A percentile compares a stretch with the other conserved stretches of the same genome.
Conservation (phyloP, 768 basidiomycete genomes). For the Mycena vulgaris region DNA sequence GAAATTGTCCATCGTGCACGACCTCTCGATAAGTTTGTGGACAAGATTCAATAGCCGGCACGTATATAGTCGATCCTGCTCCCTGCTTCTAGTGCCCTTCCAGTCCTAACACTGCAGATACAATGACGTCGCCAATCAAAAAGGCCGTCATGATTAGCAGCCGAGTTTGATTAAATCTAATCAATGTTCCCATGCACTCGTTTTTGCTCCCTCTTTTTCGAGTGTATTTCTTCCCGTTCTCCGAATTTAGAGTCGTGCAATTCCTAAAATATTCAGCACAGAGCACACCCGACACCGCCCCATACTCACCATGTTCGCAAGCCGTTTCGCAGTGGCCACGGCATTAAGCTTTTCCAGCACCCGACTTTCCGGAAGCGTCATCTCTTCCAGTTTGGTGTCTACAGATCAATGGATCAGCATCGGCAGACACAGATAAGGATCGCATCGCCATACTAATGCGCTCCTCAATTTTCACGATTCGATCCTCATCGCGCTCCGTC, state of each 20-base stretch:
- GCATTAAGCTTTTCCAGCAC: conserved; percentile 89
- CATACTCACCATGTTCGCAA: conserved; percentile 94
- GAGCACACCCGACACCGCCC: no score
- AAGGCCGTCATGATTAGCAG: no score
- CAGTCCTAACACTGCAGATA: conserved; percentile 15
- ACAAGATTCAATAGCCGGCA: neutral
- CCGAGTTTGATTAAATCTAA: no score
- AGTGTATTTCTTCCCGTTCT: conserved; percentile 87
- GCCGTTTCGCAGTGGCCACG: conserved; percentile 93
- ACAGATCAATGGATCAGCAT: conserved; percentile 24
- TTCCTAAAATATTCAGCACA: conserved; percentile 66
- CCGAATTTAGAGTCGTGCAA: conserved; percentile 93
- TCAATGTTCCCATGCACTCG: no score
- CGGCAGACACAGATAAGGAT: neutral
- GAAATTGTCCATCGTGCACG: conserved; percentile 42
- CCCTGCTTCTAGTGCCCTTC: neutral
- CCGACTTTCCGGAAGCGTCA: conserved; percentile 82
- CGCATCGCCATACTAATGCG: conserved; percentile 78
- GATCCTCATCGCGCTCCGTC: conserved; percentile 92
- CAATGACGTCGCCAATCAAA: conserved; percentile 26
- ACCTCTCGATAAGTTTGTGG: neutral
- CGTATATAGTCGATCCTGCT: no score
- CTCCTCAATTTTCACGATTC: conserved; percentile 86
- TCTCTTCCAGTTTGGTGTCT: conserved; percentile 85
- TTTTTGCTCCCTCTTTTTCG: conserved; percentile 61